Percentiles rank a stretch among this genome's conserved stretches.
Conservation (phyloP, 2,329 filamentous ascomycete genomes). For the Epichloe baconii region DNA sequence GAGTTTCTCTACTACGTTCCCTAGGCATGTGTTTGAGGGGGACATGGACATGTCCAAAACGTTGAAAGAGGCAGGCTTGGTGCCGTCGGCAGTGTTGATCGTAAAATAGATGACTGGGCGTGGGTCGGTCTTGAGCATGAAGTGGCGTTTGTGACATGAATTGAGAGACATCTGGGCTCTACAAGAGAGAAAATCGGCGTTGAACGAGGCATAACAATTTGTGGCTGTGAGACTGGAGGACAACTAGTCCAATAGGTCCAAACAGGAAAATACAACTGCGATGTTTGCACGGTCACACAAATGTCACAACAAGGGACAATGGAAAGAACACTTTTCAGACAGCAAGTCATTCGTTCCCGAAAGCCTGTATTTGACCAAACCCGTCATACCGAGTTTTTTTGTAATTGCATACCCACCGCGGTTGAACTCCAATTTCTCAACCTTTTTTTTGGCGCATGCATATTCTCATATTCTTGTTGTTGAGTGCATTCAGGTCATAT, state of each 20-base stretch:
- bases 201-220: too few species aligned
- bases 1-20: slow-evolving; percentile 78
- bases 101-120: slow-evolving; percentile 35
- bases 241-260: not conserved
- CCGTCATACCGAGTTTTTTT: slow-evolving; percentile 6
- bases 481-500: slow-evolving; percentile 29
- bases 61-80: slow-evolving; percentile 79
- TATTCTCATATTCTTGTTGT: slow-evolving; percentile 4
- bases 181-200: not conserved
- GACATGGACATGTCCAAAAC: slow-evolving; percentile 73
- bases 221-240: too few species aligned
- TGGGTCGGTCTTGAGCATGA: not conserved
- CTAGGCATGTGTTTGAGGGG: slow-evolving; percentile 64
- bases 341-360: slow-evolving; percentile 9
- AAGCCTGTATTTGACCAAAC: slow-evolving; percentile 25
- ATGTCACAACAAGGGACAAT: slow-evolving; percentile 7
- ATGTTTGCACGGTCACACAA: too few species aligned
- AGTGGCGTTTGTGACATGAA: not conserved
- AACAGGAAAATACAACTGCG: not conserved
- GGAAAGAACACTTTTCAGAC: not conserved
- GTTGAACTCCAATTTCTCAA: slow-evolving; percentile 21
- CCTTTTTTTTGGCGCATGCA: not conserved
- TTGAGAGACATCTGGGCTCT: not conserved
- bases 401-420: slow-evolving; percentile 13
- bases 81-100: slow-evolving; percentile 82